These are phyloP conservation scores for Chalciporus pseudorubinellus DNA, from an alignment of 768 basidiomycete species.

Conservation along the genomic window DNA sequence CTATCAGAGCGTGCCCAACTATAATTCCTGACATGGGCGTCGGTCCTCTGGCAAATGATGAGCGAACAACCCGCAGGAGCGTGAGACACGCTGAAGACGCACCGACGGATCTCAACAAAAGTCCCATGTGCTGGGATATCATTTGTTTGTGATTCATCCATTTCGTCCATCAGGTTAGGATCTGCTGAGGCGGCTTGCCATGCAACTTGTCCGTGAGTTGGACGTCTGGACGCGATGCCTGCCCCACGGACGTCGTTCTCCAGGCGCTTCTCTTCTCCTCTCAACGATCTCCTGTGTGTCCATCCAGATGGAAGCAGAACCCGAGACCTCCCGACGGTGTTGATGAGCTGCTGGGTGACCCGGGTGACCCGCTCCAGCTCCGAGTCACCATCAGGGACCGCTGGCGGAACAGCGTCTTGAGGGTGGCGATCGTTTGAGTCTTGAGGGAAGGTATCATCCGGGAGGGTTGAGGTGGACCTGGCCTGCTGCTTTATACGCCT, in stretches of 20 bases:
- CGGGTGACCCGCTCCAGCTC: constrained; percentile 10
- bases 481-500: constrained; percentile 3
- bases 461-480: not conserved
- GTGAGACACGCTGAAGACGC: constrained; percentile 11
- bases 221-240: constrained; percentile 8
- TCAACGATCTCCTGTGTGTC: constrained; percentile 35
- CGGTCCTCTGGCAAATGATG: constrained; percentile 16
- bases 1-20: constrained; percentile 30
- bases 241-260: constrained; percentile 17
- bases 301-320: constrained; percentile 31
- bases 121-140: constrained; percentile 40
- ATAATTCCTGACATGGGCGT: constrained; percentile 27
- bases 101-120: constrained; percentile 55
- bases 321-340: constrained; percentile 29
- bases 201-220: constrained; percentile 26
- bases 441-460: no score
- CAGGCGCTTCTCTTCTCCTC: constrained; percentile 42
- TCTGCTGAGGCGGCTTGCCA: constrained; percentile 26
- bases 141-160: constrained; percentile 9
- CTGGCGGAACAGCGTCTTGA: not conserved
- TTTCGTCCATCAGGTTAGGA: constrained; percentile 8
- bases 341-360: constrained; percentile 34
- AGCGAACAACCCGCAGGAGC: not conserved
- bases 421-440: not conserved
- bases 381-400: constrained; percentile 3